Percentiles rank a stretch among this genome's conserved stretches.
Conservation (phyloP, 2,329 filamentous ascomycete genomes). For the Colletotrichum sp. region DNA sequence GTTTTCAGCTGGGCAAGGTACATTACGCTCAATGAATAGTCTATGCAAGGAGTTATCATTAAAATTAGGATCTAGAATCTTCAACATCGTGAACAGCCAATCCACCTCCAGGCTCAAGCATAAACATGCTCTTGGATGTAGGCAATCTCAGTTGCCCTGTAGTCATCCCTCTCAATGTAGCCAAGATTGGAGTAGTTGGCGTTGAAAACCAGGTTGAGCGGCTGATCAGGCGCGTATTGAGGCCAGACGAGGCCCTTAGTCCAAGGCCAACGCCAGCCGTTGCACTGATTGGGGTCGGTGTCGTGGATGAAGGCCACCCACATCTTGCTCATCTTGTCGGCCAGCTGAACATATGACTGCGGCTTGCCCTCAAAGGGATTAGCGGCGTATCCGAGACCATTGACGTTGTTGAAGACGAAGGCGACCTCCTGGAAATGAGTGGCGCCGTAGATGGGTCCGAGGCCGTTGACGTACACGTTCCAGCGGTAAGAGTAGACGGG, state of each 20-base stretch:
- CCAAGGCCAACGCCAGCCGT: not conserved
- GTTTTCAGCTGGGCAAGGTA: not conserved
- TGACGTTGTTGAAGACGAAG: slow-evolving; percentile 54
- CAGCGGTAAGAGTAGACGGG: slow-evolving; percentile 60
- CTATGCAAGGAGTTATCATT: not conserved
- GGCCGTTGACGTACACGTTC: slow-evolving; percentile 35
- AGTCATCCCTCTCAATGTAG: slow-evolving; percentile 49
- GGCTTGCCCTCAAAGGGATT: slow-evolving; percentile 45
- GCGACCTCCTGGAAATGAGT: slow-evolving; percentile 31
- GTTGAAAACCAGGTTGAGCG: slow-evolving; percentile 54
- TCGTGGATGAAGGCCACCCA: slow-evolving; percentile 55
- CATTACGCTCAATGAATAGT: not conserved
- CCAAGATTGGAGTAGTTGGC: slow-evolving; percentile 43
- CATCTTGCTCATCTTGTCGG: slow-evolving; percentile 52
- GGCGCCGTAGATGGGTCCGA: slow-evolving; percentile 23
- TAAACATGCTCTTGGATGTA: slow-evolving; percentile 32
- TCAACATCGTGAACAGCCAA: not conserved
- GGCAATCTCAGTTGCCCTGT: slow-evolving; percentile 43
- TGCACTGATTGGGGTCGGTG: slow-evolving; percentile 42
- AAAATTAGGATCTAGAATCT: not conserved
- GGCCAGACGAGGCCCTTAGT: slow-evolving; percentile 39
- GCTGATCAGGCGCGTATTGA: slow-evolving; percentile 40
- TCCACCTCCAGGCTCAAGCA: not conserved
- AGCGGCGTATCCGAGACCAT: slow-evolving; percentile 55
- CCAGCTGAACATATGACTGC: slow-evolving; percentile 42